Evolutionary conservation across 2,329 filamentous ascomycete species (phyloP), one percentile per base, ranked within the genome.

Genomic region (Fusarium redolens): DNA sequence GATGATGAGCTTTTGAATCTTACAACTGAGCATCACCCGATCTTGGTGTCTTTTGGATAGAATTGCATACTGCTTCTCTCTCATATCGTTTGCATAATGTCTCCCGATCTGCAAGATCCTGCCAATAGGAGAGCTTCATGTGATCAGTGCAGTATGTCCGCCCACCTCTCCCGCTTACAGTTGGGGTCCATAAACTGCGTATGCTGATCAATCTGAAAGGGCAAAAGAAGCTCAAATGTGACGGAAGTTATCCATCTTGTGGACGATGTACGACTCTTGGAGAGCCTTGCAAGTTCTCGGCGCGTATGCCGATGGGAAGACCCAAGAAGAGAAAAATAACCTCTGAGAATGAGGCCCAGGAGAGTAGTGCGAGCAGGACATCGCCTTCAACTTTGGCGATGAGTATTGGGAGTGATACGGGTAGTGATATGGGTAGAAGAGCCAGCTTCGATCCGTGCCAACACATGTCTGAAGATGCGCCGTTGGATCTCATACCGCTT

Each of bases 211-310:
- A 65, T 44, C 33, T 33, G 14, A n/a, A 45, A 78, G 76, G 76
- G 40, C 76, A 78, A 48, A 78, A 75, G 71, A 78, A 78, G 57
- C 52, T 78, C 30, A 78, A 76, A 68, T 78, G 76, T 33, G 76
- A 78, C 43, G 76, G 76, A 0, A 74, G 30, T 25, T 72, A 68
- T n/a, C 76, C 76, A 5, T 55, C 28, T 9, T 78, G 76, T 17
- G 71, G 69, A 28, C 65, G 76, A 61, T 78, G 76, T 18, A 44
- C 62, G 11, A 45, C 20, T 7, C 40, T 55, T 8, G 59, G 58
- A 8, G 76, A 78, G 25, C 4, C 11, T 0, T 78, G 76, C 52
- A 62, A 69, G 38, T 78, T 76, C 35, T 78, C 76, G n/a, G 68
- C 73, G 0, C 72, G 72, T 37, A 45, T 75, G 41, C 76, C 76